Evolutionary conservation across 2,329 filamentous ascomycete species (phyloP).

Genomic region (Mollisia scopiformis): DNA sequence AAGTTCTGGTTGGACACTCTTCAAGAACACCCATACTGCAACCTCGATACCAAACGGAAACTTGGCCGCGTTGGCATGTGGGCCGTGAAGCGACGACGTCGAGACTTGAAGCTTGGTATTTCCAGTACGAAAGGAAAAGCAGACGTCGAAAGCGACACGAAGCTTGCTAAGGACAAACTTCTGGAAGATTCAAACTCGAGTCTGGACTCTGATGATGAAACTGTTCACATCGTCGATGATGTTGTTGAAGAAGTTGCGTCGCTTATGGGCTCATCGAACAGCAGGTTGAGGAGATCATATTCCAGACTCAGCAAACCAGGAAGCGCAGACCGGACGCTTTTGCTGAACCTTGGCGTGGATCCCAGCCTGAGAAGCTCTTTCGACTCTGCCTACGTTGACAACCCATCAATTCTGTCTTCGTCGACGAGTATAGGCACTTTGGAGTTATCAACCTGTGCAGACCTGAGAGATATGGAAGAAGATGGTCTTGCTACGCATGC

Average conservation of each 20-base stretch:
- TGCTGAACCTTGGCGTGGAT: neutral
- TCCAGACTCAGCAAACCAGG: neutral
- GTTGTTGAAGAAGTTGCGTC: neutral
- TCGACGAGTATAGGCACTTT: neutral
- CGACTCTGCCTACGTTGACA: neutral
- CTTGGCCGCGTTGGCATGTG: neutral
- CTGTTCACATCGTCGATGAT: neutral
- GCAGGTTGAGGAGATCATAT: neutral
- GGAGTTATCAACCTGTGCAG: neutral
- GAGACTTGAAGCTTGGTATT: neutral
- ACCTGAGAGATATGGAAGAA: neutral
- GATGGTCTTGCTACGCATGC: neutral
- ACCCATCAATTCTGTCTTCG: neutral
- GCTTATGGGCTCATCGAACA: neutral
- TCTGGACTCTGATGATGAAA: neutral
- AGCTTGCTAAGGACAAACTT: neutral
- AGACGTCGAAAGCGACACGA: neutral
- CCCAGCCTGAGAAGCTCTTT: neutral
- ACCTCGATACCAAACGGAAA: neutral
- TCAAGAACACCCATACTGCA: neutral
- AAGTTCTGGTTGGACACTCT: neutral
- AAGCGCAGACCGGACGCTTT: neutral
- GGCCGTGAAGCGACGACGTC: neutral
- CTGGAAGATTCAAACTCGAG: no score
- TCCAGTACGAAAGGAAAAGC: neutral